phyloP scores from a whole-genome alignment of 1,284 basidiomycete genomes.

The Lignosus rhinocerotis region DNA sequence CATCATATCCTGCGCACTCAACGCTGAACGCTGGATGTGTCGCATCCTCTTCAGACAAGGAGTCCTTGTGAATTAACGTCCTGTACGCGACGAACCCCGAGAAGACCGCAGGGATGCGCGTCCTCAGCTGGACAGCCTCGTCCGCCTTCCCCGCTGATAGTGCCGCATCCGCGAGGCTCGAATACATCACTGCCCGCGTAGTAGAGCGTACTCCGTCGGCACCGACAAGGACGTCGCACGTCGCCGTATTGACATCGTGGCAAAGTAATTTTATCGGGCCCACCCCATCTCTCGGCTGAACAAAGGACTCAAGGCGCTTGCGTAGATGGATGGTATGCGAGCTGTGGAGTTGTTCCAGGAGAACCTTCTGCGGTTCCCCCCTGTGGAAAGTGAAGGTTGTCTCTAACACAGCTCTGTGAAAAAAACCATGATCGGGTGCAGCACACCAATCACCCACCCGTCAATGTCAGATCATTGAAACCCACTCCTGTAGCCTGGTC shows the following conservation, averaged over 20 bases:
- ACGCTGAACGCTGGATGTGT: background rate
- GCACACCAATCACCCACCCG: slow-evolving; percentile 35
- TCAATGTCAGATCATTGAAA: slow-evolving; percentile 46
- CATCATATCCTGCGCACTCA: background rate
- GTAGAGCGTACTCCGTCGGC: slow-evolving; percentile 52
- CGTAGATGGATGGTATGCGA: background rate
- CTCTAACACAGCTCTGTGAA: slow-evolving; percentile 25
- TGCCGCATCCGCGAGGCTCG: slow-evolving; percentile 11
- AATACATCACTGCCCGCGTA: slow-evolving; percentile 27
- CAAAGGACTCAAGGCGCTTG: slow-evolving; percentile 50
- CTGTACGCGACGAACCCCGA: slow-evolving; percentile 1
- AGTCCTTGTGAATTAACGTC: background rate
- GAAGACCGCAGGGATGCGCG: background rate
- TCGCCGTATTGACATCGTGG: slow-evolving; percentile 46
- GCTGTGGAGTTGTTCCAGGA: slow-evolving; percentile 35
- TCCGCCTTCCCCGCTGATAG: slow-evolving; percentile 17
- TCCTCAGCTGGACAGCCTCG: background rate
- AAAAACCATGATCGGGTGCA: no score
- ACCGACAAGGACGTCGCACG: slow-evolving; percentile 51
- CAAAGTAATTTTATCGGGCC: slow-evolving; percentile 42
- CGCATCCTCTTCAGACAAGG: background rate
- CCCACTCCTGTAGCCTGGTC: slow-evolving; percentile 39
- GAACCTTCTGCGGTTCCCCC: slow-evolving; percentile 49
- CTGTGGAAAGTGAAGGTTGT: slow-evolving; percentile 47
- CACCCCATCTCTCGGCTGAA: slow-evolving; percentile 28